Evolutionary conservation across 768 basidiomycete species (phyloP).

Genomic region (Gelatoporia subvermispora): DNA sequence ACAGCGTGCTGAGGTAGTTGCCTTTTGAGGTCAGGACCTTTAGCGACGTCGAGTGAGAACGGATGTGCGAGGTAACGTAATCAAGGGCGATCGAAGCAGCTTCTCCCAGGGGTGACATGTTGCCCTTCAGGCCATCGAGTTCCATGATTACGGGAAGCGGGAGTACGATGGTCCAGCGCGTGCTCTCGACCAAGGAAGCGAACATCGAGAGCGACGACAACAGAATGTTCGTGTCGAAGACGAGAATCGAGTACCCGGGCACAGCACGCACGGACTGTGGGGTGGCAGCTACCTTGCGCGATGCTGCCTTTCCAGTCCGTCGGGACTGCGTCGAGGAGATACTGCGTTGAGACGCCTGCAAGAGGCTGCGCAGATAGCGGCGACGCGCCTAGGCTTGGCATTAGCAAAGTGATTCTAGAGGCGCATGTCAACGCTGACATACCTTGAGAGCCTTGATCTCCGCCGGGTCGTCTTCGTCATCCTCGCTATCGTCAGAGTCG

Average conservation of each 20-base stretch:
- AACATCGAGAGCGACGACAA: constrained; percentile 77
- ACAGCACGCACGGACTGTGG: constrained; percentile 51
- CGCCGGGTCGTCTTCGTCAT: constrained; percentile 64
- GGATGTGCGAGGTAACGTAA: constrained; percentile 74
- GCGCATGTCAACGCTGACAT: constrained; percentile 17
- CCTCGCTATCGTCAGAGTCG: constrained; percentile 37
- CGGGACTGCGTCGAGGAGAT: constrained; percentile 21
- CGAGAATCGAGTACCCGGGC: constrained; percentile 84
- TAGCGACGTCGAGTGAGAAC: constrained; percentile 67
- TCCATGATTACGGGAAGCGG: constrained; percentile 97
- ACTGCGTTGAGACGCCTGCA: constrained; percentile 41
- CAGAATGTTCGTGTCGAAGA: constrained; percentile 93
- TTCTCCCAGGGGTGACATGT: constrained; percentile 61
- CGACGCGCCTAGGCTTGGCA: constrained; percentile 55
- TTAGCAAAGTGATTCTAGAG: constrained; percentile 4
- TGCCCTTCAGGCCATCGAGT: constrained; percentile 81
- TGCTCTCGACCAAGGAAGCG: constrained; percentile 68
- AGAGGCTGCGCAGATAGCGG: constrained; percentile 65
- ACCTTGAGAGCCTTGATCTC: constrained; percentile 84
- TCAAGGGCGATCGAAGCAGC: constrained; percentile 69
- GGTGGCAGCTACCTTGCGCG: constrained; percentile 24
- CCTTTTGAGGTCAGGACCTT: constrained; percentile 95
- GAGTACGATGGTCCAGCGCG: constrained; percentile 82
- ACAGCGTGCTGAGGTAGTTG: constrained; percentile 84
- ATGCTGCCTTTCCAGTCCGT: constrained; percentile 25